These are phyloP conservation scores for Collybia sp. DNA, from an alignment of 768 basidiomycete species.

Conservation along the genomic window DNA sequence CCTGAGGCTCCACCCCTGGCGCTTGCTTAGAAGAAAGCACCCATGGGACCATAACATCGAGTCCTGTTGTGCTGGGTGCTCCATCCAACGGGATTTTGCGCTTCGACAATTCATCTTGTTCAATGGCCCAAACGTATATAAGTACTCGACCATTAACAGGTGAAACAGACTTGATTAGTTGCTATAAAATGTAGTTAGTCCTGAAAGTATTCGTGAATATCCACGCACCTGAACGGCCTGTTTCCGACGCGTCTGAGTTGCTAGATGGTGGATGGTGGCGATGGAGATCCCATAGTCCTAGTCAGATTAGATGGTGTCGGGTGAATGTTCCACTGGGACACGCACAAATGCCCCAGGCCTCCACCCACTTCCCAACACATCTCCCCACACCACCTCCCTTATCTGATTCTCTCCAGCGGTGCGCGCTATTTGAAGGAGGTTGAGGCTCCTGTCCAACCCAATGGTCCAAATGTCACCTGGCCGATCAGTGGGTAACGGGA, in stretches of 20 bases:
- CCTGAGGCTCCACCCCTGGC: slow-evolving; percentile 24
- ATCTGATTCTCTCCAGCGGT: slow-evolving; percentile 44
- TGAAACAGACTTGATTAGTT: slow-evolving; percentile 61
- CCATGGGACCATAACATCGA: slow-evolving; percentile 93
- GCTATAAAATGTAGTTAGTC: slow-evolving; percentile 27
- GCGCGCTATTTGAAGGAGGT: slow-evolving; percentile 71
- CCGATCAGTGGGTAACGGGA: slow-evolving; percentile 65
- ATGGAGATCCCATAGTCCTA: slow-evolving; percentile 97
- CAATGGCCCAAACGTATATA: slow-evolving; percentile 96
- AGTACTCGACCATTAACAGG: slow-evolving; percentile 71
- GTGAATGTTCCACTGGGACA: not conserved
- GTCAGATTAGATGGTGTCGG: not conserved
- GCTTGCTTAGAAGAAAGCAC: slow-evolving; percentile 41
- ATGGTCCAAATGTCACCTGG: slow-evolving; percentile 65
- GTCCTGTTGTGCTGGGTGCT: slow-evolving; percentile 32
- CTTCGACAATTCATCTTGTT: slow-evolving; percentile 85
- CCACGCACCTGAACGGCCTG: slow-evolving; percentile 67
- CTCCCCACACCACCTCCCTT: slow-evolving; percentile 78
- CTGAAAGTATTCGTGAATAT: not conserved
- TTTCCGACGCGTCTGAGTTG: slow-evolving; percentile 70
- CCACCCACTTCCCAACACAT: slow-evolving; percentile 73
- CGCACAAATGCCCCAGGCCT: slow-evolving; percentile 73
- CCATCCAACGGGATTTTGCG: slow-evolving; percentile 47
- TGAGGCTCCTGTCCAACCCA: slow-evolving; percentile 80
- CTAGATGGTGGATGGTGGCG: slow-evolving; percentile 95